phyloP scores from a whole-genome alignment of 2,329 filamentous ascomycete genomes.

The Metarhizium humberi region DNA sequence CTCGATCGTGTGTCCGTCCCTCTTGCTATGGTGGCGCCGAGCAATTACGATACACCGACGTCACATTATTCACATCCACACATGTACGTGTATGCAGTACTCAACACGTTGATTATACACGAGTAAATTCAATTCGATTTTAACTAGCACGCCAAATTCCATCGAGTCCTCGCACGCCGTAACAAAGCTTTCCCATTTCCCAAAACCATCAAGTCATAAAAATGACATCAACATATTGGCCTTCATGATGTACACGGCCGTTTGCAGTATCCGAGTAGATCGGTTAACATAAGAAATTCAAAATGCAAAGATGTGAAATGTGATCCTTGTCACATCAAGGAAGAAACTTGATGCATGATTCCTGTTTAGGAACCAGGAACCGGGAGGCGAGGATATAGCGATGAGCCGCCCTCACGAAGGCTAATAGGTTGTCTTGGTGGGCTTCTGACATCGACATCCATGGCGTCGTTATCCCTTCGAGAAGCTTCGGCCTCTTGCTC shows the following conservation, averaged over 20 bases:
- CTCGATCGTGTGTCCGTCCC: neutral
- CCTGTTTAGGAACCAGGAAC: constrained; percentile 15
- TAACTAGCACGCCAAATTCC: neutral
- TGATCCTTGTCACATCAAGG: neutral
- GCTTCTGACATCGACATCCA: constrained; percentile 28
- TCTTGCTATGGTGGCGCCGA: neutral
- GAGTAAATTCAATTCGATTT: neutral
- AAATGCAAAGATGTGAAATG: neutral
- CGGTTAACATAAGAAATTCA: neutral
- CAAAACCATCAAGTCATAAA: neutral
- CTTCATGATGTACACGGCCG: neutral
- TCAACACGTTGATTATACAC: neutral
- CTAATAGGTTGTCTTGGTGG: constrained; percentile 14
- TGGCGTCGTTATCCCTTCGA: constrained; percentile 19
- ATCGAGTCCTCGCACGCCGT: neutral
- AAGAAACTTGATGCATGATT: neutral
- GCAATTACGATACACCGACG: neutral
- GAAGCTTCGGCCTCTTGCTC: constrained; percentile 16
- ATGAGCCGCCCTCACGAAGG: constrained; percentile 21
- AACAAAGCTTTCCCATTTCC: neutral
- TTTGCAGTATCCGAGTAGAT: neutral
- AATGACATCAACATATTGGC: neutral
- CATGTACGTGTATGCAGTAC: neutral
- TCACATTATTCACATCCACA: neutral
- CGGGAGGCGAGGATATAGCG: constrained; percentile 31